Base-by-base conservation (phyloP, 495 filamentous ascomycete genomes). In the Jackrogersella minutella region DNA sequence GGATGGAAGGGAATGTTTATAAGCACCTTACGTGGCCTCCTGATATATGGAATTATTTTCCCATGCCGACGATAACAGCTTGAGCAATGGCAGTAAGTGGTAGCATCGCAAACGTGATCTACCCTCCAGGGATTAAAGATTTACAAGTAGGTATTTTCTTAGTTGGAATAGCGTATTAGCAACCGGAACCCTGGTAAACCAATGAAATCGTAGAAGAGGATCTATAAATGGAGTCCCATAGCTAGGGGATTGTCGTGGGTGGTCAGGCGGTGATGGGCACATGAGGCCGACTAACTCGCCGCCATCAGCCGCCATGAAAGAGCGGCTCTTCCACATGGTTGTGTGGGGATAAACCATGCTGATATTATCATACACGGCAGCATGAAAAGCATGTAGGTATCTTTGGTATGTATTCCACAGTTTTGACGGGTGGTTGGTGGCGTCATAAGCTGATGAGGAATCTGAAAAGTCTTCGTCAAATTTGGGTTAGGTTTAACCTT, bases 181-280 rank as follows among this genome's bases (percentile, higher is more conserved):
- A 7, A 56, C 17, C 55, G 26, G 49, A 52, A 5, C 31, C 34
- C 13, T 22, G 34, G 9, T 30, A 41, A 46, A 30, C 66, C 61
- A 69, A 65, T 64, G 21, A 61, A 50, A 65, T 16, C 24, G 4
- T n/a, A 39, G 34, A 47, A 28, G 28, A n/a, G 62, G 28, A 43
- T 56, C 53, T 17, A 21, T 31, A 62, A 28, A 63, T 63, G 59
- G 65, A 39, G 53, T 56, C 19, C 44, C 40, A 37, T 33, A 22
- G 26, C 50, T 58, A 33, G 39, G 54, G 47, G 58, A 40, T 54
- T 53, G 41, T 43, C 11, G 59, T 44, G 56, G 56, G 41, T 58
- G 57, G 58, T 62, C 67, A 70, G 44, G 67, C 52, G 67, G 56
- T 49, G 67, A 49, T 62, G 50, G 26, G 66, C 67, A 70, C 62